Evolutionary conservation across 148 eudicot genomes (phyloP).

Genomic region (Rhododendron ferrugineum): DNA sequence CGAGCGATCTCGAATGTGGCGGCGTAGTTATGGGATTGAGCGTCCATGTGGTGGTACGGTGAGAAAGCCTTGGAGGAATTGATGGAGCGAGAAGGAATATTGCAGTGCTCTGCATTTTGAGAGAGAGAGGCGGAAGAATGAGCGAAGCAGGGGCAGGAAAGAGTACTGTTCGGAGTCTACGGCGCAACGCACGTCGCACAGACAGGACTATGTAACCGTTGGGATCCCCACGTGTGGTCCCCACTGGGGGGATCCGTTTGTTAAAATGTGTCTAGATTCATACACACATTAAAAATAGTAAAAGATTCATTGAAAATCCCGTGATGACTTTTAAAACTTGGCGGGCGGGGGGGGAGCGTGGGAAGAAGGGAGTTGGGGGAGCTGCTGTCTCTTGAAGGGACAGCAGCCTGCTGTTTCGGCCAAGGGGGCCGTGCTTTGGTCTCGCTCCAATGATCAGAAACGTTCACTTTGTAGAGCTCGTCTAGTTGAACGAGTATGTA

Average conservation of each 20-base stretch:
- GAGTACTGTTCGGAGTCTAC: not conserved
- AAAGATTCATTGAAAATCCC: not conserved
- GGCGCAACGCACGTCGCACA: not conserved
- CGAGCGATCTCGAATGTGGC: constrained; percentile 4
- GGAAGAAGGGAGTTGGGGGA: no score
- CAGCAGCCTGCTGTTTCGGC: no score
- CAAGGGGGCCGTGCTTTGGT: no score
- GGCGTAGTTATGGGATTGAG: constrained; percentile 13
- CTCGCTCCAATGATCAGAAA: no score
- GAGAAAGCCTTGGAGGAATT: constrained; percentile 22
- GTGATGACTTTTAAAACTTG: not conserved
- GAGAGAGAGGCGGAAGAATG: constrained; percentile 22
- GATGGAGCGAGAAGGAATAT: constrained; percentile 10
- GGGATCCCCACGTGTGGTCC: not conserved
- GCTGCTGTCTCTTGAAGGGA: no score
- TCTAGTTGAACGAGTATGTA: no score
- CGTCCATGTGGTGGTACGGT: not conserved
- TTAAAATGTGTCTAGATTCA: not conserved
- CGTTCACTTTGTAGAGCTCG: no score
- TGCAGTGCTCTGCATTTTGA: constrained; percentile 8
- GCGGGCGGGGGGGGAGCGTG: not conserved
- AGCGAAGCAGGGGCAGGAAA: not conserved
- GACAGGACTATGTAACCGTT: not conserved
- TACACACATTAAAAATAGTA: no score
- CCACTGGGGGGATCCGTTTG: not conserved